Conservation (phyloP, 2,329 filamentous ascomycete species). For the Metarhizium guizhouense region DNA sequence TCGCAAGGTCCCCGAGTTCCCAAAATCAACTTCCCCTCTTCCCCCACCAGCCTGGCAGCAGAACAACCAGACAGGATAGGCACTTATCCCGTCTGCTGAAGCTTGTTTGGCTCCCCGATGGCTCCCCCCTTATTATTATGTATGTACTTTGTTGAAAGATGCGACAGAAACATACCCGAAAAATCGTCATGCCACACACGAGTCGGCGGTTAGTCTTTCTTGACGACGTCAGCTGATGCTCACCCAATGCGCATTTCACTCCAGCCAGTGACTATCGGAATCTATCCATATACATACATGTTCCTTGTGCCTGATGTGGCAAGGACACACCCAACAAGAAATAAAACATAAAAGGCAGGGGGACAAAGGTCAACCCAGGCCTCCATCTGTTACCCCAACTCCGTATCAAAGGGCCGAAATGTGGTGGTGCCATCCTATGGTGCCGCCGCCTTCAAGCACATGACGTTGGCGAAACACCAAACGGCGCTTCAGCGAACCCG, state of each 20-base stretch:
- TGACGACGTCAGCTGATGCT: not conserved
- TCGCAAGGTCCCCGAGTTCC: conserved; percentile 1
- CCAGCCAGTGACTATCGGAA: not conserved
- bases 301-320: not conserved
- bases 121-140: too few relatives aligned
- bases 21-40: not conserved
- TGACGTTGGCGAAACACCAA: not conserved
- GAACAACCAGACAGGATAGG: not conserved
- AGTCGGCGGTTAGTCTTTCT: not conserved
- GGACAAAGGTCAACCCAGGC: too few relatives aligned
- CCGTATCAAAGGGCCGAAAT: not conserved
- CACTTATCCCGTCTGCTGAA: too few relatives aligned
- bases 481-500: not conserved
- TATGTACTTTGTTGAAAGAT: too few relatives aligned
- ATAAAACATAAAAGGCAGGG: too few relatives aligned
- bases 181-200: not conserved
- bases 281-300: not conserved
- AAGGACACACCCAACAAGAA: not conserved
- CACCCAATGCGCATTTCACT: not conserved
- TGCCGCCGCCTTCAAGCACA: not conserved
- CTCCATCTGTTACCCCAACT: too few relatives aligned
- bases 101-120: too few relatives aligned
- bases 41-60: not conserved
- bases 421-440: not conserved
- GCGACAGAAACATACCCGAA: too few relatives aligned